Conservation (phyloP, 31 red algal genomes). For the Endocladia muricata region DNA sequence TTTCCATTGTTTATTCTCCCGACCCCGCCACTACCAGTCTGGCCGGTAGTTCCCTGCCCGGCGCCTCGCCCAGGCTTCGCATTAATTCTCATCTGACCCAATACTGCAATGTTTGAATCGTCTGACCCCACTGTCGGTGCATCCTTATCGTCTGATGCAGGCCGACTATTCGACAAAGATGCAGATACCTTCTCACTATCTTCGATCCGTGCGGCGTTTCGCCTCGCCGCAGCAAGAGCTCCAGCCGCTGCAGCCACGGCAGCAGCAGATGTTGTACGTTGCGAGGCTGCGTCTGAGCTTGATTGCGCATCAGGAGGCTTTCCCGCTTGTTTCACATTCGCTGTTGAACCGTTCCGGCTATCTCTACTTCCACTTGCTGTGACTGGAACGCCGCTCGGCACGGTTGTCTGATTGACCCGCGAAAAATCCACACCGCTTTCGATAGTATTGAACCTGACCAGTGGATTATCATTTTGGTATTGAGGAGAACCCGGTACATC, state of each 20-base stretch:
- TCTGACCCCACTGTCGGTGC: not conserved
- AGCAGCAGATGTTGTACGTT: slow-evolving; percentile 12
- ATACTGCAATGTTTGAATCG: not conserved
- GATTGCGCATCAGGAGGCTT: too few relatives aligned
- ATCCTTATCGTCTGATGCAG: not conserved
- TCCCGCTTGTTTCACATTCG: not conserved
- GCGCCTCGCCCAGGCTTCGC: too few relatives aligned
- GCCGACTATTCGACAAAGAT: not conserved
- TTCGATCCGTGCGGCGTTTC: slow-evolving; percentile 21
- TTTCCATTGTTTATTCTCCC: too few relatives aligned
- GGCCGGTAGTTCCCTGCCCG: too few relatives aligned
- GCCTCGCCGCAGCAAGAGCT: slow-evolving; percentile 24
- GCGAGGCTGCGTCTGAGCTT: not conserved
- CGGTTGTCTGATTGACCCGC: not conserved
- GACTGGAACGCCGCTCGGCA: not conserved
- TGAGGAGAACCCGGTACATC: slow-evolving; percentile 20
- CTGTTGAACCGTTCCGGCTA: too few relatives aligned
- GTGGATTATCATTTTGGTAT: slow-evolving; percentile 11
- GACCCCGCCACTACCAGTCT: too few relatives aligned
- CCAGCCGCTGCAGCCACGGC: slow-evolving; percentile 39
- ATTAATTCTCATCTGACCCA: slow-evolving; percentile 30
- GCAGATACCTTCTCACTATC: not conserved
- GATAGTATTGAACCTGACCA: slow-evolving; percentile 16
- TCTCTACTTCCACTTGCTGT: too few relatives aligned
- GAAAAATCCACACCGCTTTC: slow-evolving; percentile 38